A percentile compares a stretch with the other conserved stretches of the same genome.
These are phyloP conservation scores for Coniochaeta sp. DNA, from an alignment of 2,329 filamentous ascomycete genomes.

Conservation along the genomic window DNA sequence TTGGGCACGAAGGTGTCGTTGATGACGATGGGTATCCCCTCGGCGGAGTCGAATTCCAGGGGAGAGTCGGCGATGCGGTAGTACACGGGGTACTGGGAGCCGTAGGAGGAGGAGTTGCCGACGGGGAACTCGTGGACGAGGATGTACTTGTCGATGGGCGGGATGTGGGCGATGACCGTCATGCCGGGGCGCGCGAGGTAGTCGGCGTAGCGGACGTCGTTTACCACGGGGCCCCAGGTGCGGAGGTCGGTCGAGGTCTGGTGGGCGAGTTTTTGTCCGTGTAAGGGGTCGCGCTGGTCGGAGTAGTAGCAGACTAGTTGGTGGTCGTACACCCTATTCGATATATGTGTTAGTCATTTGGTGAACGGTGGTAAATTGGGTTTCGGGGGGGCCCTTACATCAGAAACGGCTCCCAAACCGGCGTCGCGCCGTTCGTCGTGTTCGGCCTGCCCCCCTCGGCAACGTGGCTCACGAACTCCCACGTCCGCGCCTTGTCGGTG, in stretches of 20 bases:
- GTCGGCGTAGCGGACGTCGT: constrained; percentile 56
- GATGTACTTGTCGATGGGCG: constrained; percentile 51
- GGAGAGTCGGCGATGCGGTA: constrained; percentile 35
- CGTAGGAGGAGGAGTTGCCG: constrained; percentile 19
- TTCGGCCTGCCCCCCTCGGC: too few relatives aligned
- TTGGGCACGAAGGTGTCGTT: constrained; percentile 23
- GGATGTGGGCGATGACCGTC: constrained; percentile 51
- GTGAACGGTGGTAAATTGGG: background rate
- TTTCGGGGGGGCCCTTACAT: constrained; percentile 1
- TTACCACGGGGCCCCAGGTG: constrained; percentile 51
- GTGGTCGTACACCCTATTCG: constrained; percentile 42
- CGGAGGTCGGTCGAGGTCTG: constrained; percentile 52
- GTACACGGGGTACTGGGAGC: constrained; percentile 33
- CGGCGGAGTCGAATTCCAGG: constrained; percentile 26
- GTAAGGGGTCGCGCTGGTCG: constrained; percentile 58
- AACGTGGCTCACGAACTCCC: background rate
- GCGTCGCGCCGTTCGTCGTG: background rate
- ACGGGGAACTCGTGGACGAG: constrained; percentile 32
- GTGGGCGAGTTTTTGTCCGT: constrained; percentile 65
- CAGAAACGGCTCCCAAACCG: background rate
- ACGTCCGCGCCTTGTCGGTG: background rate
- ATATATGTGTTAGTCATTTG: constrained; percentile 45
- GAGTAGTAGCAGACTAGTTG: constrained; percentile 62
- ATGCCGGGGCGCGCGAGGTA: constrained; percentile 63
- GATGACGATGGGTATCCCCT: constrained; percentile 24